Evolutionary conservation across 192 early-diverging fungal species (phyloP), one percentile per base, ranked within the genome.

Genomic region (Backusella morwellensis): DNA sequence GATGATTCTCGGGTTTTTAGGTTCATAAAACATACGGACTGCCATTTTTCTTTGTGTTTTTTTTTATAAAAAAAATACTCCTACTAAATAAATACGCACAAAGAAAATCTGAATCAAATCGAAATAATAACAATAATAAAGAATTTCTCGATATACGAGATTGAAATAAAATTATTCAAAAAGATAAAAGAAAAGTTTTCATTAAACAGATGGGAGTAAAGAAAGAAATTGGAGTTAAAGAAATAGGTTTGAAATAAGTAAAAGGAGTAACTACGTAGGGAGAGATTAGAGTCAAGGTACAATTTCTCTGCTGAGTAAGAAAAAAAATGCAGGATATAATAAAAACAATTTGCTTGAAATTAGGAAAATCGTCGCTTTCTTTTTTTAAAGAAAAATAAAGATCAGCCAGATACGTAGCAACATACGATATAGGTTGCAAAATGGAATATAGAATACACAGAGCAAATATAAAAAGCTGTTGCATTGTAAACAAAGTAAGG

Each of bases 1-100:
- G 15, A 52, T 73, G 35, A 73, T 56, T n/a, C 73, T 54, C n/a
- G 73, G 52, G 36, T 66, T 56, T 66, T 74, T 74, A 34, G 73
- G 38, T 66, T 74, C 32, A 9, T 40, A 66, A 40, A 38, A 21
- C n/a, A 23, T 70, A 8, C 38, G 35, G 8, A 41, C 68, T 21
- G 38, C n/a, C 36, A 70, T 70, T 70, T 44, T 50, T 50, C 19
- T n/a, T 50, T 50, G 15, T 36, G 7, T 21, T 0, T 35, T 35
- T 36, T n/a, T 7, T 23, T 36, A 29, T 29, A 29, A 67, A 12
- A 11, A 26, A 23, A 26, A 26, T 26, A 8, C 1, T 59, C 2
- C 21, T 19, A 26, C 21, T 9, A 59, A 26, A 29, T 59, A 59
- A 26, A 59, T 21, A 9, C 12, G 7, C 9, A 1, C 8, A 14